Evolutionary conservation across 805 yeast genomes (phyloP).

Genomic region (Brettanomyces nanus): DNA sequence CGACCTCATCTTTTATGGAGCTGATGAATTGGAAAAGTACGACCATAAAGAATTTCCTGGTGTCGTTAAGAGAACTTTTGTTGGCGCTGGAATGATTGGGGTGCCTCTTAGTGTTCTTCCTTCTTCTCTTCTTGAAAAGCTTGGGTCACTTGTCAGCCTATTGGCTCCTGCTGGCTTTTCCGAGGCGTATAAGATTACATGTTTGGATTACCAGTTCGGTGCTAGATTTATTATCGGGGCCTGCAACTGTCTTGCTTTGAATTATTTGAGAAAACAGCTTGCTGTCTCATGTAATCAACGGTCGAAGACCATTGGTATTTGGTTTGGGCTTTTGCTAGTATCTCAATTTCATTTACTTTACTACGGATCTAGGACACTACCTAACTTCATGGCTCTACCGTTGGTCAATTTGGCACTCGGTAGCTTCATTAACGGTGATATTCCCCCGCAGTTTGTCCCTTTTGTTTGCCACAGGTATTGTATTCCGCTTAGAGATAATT

Average conservation of each 20-base stretch:
- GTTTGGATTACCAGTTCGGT: constrained; percentile 42
- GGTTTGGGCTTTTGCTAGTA: constrained; percentile 52
- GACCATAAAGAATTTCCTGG: constrained; percentile 85
- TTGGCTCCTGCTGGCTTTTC: not conserved
- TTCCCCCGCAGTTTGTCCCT: constrained; percentile 40
- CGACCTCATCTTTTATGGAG: constrained; percentile 65
- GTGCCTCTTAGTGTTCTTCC: constrained; percentile 32
- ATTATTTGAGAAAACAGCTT: constrained; percentile 40
- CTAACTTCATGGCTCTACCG: constrained; percentile 83
- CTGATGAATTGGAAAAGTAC: constrained; percentile 33
- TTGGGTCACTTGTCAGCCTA: not conserved
- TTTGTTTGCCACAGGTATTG: constrained; percentile 53
- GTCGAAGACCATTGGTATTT: constrained; percentile 30
- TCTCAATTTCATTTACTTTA: constrained; percentile 74
- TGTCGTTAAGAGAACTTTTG: constrained; percentile 77
- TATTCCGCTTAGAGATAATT: constrained; percentile 68
- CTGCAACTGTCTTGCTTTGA: constrained; percentile 45
- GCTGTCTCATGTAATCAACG: constrained; percentile 16
- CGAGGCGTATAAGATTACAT: constrained; percentile 22
- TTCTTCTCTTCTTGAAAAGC: not conserved
- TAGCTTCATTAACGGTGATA: constrained; percentile 40
- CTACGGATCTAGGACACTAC: constrained; percentile 78
- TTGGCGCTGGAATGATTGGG: constrained; percentile 58
- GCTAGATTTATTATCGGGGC: constrained; percentile 59
- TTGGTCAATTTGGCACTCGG: constrained; percentile 50